Evolutionary conservation across 805 yeast species (phyloP).

Genomic region (Saturnispora ahearnii): DNA sequence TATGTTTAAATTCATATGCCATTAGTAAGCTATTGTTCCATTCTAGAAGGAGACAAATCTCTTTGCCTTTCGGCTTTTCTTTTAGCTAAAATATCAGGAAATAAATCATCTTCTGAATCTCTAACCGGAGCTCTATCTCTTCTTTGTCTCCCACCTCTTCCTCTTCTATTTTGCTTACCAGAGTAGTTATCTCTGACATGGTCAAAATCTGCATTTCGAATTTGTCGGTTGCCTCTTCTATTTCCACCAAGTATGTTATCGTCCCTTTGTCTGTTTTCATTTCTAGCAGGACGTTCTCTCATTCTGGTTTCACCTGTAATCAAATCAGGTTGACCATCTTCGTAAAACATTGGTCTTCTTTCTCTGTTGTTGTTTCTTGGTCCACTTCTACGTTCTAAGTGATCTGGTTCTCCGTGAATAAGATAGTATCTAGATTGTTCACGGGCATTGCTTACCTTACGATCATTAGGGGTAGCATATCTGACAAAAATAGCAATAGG

Average conservation of each 20-base stretch:
- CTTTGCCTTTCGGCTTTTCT: conserved; percentile 13
- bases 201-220: not conserved
- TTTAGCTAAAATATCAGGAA: conserved; percentile 24
- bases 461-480: conserved; percentile 44
- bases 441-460: conserved; percentile 48
- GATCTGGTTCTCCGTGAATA: conserved; percentile 62
- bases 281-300: not conserved
- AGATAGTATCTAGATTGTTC: conserved; percentile 56
- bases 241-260: not conserved
- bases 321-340: conserved; percentile 21
- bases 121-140: conserved; percentile 8
- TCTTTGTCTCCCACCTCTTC: conserved; percentile 12
- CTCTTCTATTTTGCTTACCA: not conserved
- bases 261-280: conserved; percentile 3
- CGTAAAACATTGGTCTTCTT: not conserved
- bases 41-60: conserved; percentile 5
- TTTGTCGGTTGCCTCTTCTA: not conserved
- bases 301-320: conserved; percentile 26
- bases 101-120: conserved; percentile 29
- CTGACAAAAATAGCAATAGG: conserved; percentile 33
- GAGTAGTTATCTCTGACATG: not conserved
- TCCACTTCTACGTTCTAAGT: conserved; percentile 24
- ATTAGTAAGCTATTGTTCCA: not conserved
- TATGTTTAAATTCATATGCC: too few relatives aligned
- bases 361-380: conserved; percentile 10